A percentile compares a stretch with the other conserved stretches of the same genome.
phyloP scores from a whole-genome alignment of 192 early-diverging fungal genomes.

The Endogone sp. region DNA sequence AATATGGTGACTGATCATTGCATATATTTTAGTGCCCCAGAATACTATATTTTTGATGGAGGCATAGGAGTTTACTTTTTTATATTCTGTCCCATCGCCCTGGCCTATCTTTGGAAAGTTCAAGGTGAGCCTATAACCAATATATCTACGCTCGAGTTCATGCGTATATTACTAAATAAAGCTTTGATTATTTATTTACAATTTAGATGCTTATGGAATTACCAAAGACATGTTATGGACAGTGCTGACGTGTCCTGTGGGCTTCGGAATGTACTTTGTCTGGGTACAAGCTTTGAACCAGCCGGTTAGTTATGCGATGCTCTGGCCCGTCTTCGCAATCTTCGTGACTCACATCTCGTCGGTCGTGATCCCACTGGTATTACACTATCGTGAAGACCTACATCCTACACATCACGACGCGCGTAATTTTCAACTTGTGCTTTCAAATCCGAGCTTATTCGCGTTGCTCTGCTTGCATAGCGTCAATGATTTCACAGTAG shows the following conservation, averaged over 20 bases:
- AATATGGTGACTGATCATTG: background rate
- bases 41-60: background rate
- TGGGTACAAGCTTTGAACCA: background rate
- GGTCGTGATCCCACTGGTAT: background rate
- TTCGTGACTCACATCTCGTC: background rate
- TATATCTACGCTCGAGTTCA: no score
- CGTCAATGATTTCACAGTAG: background rate
- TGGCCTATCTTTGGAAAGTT: background rate
- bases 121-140: background rate
- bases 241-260: background rate
- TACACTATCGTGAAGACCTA: background rate
- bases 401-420: background rate
- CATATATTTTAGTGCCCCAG: background rate
- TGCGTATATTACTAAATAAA: no score
- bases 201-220: background rate
- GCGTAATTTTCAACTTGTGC: background rate
- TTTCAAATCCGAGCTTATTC: background rate
- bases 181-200: background rate
- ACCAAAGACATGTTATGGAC: background rate
- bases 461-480: background rate
- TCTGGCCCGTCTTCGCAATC: background rate
- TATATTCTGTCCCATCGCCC: background rate
- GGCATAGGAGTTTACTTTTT: background rate
- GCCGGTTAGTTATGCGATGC: background rate
- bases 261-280: background rate